Evolutionary conservation across 2,329 filamentous ascomycete species (phyloP), one percentile per base, ranked within the genome.

Genomic region (Colletotrichum graminicola): DNA sequence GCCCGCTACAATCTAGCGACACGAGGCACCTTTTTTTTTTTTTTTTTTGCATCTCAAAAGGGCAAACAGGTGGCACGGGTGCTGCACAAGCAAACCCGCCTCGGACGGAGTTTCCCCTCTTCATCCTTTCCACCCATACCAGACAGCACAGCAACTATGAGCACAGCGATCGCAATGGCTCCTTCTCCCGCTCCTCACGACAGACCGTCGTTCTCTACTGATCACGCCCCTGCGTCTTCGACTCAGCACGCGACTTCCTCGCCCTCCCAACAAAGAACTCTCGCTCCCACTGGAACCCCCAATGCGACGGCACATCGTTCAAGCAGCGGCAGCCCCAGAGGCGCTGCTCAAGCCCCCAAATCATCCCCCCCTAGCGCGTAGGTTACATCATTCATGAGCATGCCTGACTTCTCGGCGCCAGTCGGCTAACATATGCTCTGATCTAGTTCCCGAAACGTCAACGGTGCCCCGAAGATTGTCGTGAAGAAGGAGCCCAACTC

Each of bases 401-500:
- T 39, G 26, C 49, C 18, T 62, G 43, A 62, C 62, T 73, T 41
- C 75, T 67, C 41, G 65, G 55, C 41, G 16, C 29, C 60, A 68
- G 52, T 70, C 12, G n/a, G 39, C 47, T 71, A 54, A 71, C 45
- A n/a, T 39, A 11, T 47, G 43, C 41, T 65, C 54, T 23, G 6
- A 26, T 60, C 73, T 76, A 86, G 86, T 75, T 79, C 86, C 81
- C 87, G 86, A 83, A 86, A 82, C 85, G 87, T 80, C 82, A 84
- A 80, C 80, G 86, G 83, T 56, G 81, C 82, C 36, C 93, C 93
- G 51, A 95, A 94, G 83, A 97, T 98, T 74, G 88, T 97, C 74
- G 95, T 99, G 71, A 98, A 98, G 87, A 98, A 98, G 83, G 96
- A 99, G 82, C 95, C 95, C 43, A 90, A 92, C 52, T 98, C 95